Conservation (phyloP, 2,329 filamentous ascomycete genomes). For the Aspergillus ibericus region DNA sequence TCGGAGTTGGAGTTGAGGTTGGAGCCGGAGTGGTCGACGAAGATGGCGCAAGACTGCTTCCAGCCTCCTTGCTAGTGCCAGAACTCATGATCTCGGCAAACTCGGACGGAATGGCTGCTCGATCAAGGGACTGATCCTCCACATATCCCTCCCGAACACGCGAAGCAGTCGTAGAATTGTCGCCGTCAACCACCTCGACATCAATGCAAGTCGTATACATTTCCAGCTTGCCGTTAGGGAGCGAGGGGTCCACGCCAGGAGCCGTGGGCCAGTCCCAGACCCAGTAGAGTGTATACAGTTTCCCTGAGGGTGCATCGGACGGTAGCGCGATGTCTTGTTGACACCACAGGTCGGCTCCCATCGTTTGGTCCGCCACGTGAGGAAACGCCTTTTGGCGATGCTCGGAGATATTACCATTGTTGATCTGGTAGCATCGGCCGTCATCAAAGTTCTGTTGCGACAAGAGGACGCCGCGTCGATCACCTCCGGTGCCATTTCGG, state of each 20-base stretch:
- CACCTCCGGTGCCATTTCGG: conserved; percentile 73
- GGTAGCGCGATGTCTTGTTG: conserved; percentile 81
- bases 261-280: conserved; percentile 87
- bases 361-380: conserved; percentile 51
- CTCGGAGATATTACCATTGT: conserved; percentile 58
- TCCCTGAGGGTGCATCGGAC: conserved; percentile 58
- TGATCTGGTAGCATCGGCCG: conserved; percentile 82
- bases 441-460: conserved; percentile 84
- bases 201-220: conserved; percentile 54
- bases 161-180: conserved; percentile 16
- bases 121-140: conserved; percentile 37
- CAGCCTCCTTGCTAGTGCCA: conserved; percentile 8
- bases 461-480: conserved; percentile 73
- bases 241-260: conserved; percentile 34
- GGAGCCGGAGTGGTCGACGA: neutral
- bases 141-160: conserved; percentile 24
- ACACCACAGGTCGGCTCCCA: conserved; percentile 68
- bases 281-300: conserved; percentile 84
- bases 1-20: neutral
- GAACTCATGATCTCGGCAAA: conserved; percentile 33
- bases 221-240: conserved; percentile 47
- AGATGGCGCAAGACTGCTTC: neutral
- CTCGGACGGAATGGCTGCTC: conserved; percentile 41
- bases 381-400: conserved; percentile 60
- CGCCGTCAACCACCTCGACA: conserved; percentile 39